phyloP scores from a whole-genome alignment of 164 flowering plant species.

The grape (Vitis vinifera) region ASM3070453v1 NC_081806.1:14745001-14745500 shows the following conservation, averaged over 20 bases:
- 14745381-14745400: slow-evolving; percentile 60
- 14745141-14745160: slow-evolving; percentile 25
- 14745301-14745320: slow-evolving; percentile 55
- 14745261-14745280: slow-evolving; percentile 62
- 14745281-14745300: slow-evolving; percentile 60
- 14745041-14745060: not conserved
- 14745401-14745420: slow-evolving; percentile 55
- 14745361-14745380: slow-evolving; percentile 60
- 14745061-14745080: slow-evolving; percentile 38
- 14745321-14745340: slow-evolving; percentile 59
- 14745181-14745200: slow-evolving; percentile 63
- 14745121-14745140: slow-evolving; percentile 38
- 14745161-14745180: slow-evolving; percentile 49
- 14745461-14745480: slow-evolving; percentile 40
- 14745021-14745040: slow-evolving; percentile 27
- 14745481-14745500: slow-evolving; percentile 61
- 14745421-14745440: slow-evolving; percentile 63
- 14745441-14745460: slow-evolving; percentile 51
- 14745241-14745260: slow-evolving; percentile 59
- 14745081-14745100: slow-evolving; percentile 36
- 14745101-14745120: slow-evolving; percentile 22
- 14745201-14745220: slow-evolving; percentile 69
- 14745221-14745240: slow-evolving; percentile 47
- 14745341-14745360: slow-evolving; percentile 45
- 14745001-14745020: slow-evolving; percentile 29